Percentiles rank a stretch among this genome's conserved stretches.
Conservation (phyloP, 768 basidiomycete species). For the Gautieria morchelliformis region DNA sequence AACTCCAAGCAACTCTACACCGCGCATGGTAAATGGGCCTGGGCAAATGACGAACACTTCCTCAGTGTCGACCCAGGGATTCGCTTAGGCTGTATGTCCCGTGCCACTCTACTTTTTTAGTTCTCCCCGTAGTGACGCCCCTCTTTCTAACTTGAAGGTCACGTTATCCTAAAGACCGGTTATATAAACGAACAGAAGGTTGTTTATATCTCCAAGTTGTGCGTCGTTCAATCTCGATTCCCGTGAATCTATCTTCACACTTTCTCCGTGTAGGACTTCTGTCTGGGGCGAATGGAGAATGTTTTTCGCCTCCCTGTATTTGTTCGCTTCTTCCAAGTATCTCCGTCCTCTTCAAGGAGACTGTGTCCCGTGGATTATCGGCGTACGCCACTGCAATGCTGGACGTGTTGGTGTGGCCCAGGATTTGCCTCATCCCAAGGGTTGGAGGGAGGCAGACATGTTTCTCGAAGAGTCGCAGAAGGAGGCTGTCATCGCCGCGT, state of each 20-base stretch:
- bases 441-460: constrained; percentile 61
- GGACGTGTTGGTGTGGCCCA: constrained; percentile 33
- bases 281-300: constrained; percentile 20
- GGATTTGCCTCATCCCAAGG: constrained; percentile 46
- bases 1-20: too few species aligned
- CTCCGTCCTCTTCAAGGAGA: constrained; percentile 43
- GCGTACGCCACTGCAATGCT: constrained; percentile 31
- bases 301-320: constrained; percentile 32
- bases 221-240: background rate
- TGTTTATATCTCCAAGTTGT: constrained; percentile 12
- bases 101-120: background rate
- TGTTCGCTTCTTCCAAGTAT: constrained; percentile 38
- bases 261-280: constrained; percentile 23
- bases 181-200: constrained; percentile 9
- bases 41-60: background rate
- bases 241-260: constrained; percentile 12
- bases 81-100: background rate
- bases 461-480: constrained; percentile 37
- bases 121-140: background rate
- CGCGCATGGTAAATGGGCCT: background rate
- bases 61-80: background rate
- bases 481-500: constrained; percentile 40
- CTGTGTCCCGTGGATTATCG: constrained; percentile 44
- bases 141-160: background rate
- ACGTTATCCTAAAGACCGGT: constrained; percentile 4